A percentile compares a stretch with the other conserved stretches of the same genome.
Conservation (phyloP, 345 rosid genomes). For the Jatropha curcas region DNA sequence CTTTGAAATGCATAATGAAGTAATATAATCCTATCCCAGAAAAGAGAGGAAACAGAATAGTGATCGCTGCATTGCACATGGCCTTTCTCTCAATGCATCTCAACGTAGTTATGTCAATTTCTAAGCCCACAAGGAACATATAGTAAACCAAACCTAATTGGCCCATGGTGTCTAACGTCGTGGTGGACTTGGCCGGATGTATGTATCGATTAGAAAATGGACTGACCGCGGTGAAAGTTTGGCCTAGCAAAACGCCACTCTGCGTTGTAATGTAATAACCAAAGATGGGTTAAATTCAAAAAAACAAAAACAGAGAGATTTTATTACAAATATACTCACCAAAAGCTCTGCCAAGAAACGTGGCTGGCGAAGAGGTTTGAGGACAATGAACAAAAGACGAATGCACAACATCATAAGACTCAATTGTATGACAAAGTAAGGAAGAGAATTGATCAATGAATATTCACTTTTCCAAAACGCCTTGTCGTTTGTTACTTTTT, state of each 20-base stretch:
- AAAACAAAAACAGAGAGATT: background rate
- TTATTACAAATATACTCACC: background rate
- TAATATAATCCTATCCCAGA: constrained; percentile 11
- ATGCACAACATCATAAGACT: constrained; percentile 14
- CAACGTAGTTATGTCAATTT: constrained; percentile 29
- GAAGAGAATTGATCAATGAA: constrained; percentile 12
- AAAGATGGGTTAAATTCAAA: background rate
- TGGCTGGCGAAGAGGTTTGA: constrained; percentile 20
- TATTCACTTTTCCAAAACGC: constrained; percentile 21
- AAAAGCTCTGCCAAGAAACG: constrained; percentile 22
- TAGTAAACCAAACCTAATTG: constrained; percentile 27
- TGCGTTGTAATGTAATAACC: background rate
- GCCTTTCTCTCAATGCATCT: constrained; percentile 17
- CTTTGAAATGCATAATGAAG: background rate
- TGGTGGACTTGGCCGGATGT: constrained; percentile 6
- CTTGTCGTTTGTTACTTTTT: constrained; percentile 10
- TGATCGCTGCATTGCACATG: constrained; percentile 1
- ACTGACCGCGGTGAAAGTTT: background rate
- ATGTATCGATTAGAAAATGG: background rate
- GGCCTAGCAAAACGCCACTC: constrained; percentile 23
- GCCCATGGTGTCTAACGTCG: constrained; percentile 19
- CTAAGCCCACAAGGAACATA: constrained; percentile 40
- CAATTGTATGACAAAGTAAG: constrained; percentile 14
- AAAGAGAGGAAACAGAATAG: constrained; percentile 15
- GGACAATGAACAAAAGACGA: background rate